Conservation (phyloP, 2,329 filamentous ascomycete species). For the Cercospora berteroae region DNA sequence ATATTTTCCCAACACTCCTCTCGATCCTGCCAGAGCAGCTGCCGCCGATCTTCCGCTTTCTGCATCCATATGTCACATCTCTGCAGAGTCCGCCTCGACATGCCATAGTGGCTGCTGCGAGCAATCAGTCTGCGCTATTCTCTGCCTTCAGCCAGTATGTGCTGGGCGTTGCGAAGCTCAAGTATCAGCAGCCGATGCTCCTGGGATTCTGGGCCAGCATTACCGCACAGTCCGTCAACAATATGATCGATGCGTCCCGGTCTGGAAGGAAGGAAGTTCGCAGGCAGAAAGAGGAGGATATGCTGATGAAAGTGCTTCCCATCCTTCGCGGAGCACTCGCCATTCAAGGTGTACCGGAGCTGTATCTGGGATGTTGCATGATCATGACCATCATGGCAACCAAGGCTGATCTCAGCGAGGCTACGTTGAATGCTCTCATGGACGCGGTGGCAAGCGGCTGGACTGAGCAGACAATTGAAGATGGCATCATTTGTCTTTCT, state of each 20-base stretch:
- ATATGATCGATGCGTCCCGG: slow-evolving; percentile 72
- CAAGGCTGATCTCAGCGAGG: slow-evolving; percentile 76
- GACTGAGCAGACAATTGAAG: slow-evolving; percentile 67
- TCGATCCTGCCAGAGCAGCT: slow-evolving; percentile 79
- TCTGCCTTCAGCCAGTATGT: slow-evolving; percentile 75
- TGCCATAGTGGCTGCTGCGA: slow-evolving; percentile 78
- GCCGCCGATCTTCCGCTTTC: slow-evolving; percentile 74
- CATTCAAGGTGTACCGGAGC: slow-evolving; percentile 70
- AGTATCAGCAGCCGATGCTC: slow-evolving; percentile 72
- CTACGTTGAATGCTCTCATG: slow-evolving; percentile 82
- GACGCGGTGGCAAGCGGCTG: slow-evolving; percentile 79
- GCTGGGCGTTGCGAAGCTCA: slow-evolving; percentile 67
- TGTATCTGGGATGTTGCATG: slow-evolving; percentile 89
- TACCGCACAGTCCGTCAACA: slow-evolving; percentile 79
- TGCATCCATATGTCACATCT: slow-evolving; percentile 80
- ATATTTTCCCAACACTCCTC: slow-evolving; percentile 79
- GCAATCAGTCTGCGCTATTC: slow-evolving; percentile 74
- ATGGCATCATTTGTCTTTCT: slow-evolving; percentile 75
- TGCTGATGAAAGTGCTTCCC: slow-evolving; percentile 66
- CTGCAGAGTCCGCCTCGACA: slow-evolving; percentile 74
- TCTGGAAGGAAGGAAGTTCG: slow-evolving; percentile 76
- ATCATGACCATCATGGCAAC: slow-evolving; percentile 80
- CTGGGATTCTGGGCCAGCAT: slow-evolving; percentile 90
- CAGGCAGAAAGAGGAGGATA: slow-evolving; percentile 73
- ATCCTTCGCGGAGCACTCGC: slow-evolving; percentile 75